Evolutionary conservation across 768 basidiomycete species (phyloP), one percentile per base, ranked within the genome.

Genomic region (Dioszegia crocea): DNA sequence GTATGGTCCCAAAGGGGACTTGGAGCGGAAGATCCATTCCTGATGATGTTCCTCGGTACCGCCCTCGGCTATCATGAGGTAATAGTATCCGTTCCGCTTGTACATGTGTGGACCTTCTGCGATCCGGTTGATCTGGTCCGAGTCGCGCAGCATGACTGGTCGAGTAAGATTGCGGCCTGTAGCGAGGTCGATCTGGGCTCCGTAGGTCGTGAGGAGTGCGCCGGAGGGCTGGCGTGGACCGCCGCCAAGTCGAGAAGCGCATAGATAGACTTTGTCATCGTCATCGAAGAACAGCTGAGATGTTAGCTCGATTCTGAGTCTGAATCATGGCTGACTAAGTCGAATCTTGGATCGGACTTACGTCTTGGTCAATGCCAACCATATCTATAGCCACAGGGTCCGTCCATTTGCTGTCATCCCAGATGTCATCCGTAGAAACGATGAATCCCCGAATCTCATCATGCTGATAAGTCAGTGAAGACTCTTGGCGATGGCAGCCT

Each of bases 21-120:
- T n/a, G 70, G 75, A 52, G n/a, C 79, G 74, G 19, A 73, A 75
- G 44, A 79, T 74, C 46, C 73, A 54, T 46, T 65, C 63, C n/a
- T 58, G 58, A 47, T 67, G 60, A 38, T 58, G 41, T 30, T 21
- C 59, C 39, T 71, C 57, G 21, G 72, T 74, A 2, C 66, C 68
- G 66, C 78, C 79, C 61, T 79, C 79, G 2, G 79, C 79, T 6
- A 76, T 72, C 63, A 79, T 62, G 12, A 80, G 70, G 67, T 80
- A 80, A 55, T 78, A 79, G 33, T 17, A 63, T 1, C 55, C 67
- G 41, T 73, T 66, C 39, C 61, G 59, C 30, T 64, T 61, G 63
- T 60, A 68, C 57, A 76, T 62, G 46, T 76, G 75, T 12, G 71
- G 68, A 14, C 67, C 75, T 56, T 76, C 75, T 10, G 60, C 43